These are phyloP conservation scores for Xylariales sp. DNA, from an alignment of 2,329 filamentous ascomycete species.

Conservation along the genomic window DNA sequence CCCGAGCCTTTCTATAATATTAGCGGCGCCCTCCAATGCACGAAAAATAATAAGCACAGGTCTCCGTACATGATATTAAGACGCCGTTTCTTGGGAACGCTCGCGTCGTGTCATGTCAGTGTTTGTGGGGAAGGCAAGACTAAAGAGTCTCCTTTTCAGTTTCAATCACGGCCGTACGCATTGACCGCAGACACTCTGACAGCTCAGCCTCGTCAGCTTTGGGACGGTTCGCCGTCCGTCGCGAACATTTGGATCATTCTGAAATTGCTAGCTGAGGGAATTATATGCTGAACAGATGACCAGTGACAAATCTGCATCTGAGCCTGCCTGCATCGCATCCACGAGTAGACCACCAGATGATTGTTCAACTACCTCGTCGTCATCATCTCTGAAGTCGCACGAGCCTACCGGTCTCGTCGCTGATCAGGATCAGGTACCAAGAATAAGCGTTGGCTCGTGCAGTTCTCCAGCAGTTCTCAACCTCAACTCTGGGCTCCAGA, in stretches of 20 bases:
- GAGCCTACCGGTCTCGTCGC: not conserved
- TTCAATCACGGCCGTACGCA: slow-evolving; percentile 1
- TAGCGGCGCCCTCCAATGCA: not conserved
- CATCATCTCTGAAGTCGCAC: not conserved
- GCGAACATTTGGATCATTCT: not conserved
- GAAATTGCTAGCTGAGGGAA: not conserved
- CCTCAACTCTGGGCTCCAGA: too few species aligned
- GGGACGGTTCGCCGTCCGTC: not conserved
- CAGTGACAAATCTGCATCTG: too few species aligned
- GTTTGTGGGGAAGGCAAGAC: too few species aligned
- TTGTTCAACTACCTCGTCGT: too few species aligned
- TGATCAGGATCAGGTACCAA: not conserved
- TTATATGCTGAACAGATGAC: too few species aligned
- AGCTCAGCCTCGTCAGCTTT: not conserved
- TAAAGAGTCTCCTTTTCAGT: not conserved
- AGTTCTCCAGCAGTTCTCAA: not conserved
- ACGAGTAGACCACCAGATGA: too few species aligned
- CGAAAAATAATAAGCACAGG: too few species aligned
- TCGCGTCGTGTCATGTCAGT: too few species aligned
- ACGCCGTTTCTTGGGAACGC: too few species aligned
- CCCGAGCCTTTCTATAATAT: not conserved
- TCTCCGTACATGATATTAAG: too few species aligned
- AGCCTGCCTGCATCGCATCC: too few species aligned
- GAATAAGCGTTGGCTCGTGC: slow-evolving; percentile 8
- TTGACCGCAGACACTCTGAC: not conserved